A percentile compares a stretch with the other conserved stretches of the same genome.
Conservation (phyloP, 805 yeast species). For the Myxozyma sirexii region DNA sequence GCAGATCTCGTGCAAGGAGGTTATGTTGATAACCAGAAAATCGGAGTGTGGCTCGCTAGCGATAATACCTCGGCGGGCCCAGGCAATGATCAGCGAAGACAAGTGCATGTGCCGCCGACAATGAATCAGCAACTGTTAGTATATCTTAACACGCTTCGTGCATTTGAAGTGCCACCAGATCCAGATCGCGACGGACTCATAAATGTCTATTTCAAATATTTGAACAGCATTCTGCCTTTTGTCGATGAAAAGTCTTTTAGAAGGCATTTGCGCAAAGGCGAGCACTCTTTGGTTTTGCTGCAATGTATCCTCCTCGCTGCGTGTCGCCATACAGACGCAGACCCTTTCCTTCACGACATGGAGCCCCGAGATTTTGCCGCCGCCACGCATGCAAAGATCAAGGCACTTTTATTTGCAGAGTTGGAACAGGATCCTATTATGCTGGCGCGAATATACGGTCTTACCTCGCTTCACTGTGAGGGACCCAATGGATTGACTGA, state of each 20-base stretch:
- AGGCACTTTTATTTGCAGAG: conserved; percentile 45
- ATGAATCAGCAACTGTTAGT: conserved; percentile 36
- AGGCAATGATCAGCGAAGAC: conserved; percentile 8
- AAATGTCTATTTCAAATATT: conserved; percentile 46
- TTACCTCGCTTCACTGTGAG: conserved; percentile 46
- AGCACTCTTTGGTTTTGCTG: conserved; percentile 46
- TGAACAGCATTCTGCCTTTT: conserved; percentile 49
- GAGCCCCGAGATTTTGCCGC: conserved; percentile 42
- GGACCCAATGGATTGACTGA: conserved; percentile 42
- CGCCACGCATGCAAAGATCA: conserved; percentile 40
- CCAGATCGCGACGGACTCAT: conserved; percentile 43
- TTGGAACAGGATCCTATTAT: conserved; percentile 47
- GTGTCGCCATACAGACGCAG: conserved; percentile 47
- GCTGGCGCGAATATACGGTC: conserved; percentile 43
- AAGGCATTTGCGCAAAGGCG: conserved; percentile 41
- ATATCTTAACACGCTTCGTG: conserved; percentile 44
- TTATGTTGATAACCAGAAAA: conserved; percentile 30
- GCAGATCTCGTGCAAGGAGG: conserved; percentile 35
- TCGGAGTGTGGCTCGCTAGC: conserved; percentile 36
- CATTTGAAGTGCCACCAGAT: conserved; percentile 45
- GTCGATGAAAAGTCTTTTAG: conserved; percentile 47
- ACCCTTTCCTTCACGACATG: conserved; percentile 38
- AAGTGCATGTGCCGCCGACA: conserved; percentile 18
- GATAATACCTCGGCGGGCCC: conserved; percentile 5
- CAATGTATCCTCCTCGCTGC: conserved; percentile 49